Base-by-base conservation (phyloP, 371 early-diverging fungal genomes). In the Dichotomocladium elegans region DNA sequence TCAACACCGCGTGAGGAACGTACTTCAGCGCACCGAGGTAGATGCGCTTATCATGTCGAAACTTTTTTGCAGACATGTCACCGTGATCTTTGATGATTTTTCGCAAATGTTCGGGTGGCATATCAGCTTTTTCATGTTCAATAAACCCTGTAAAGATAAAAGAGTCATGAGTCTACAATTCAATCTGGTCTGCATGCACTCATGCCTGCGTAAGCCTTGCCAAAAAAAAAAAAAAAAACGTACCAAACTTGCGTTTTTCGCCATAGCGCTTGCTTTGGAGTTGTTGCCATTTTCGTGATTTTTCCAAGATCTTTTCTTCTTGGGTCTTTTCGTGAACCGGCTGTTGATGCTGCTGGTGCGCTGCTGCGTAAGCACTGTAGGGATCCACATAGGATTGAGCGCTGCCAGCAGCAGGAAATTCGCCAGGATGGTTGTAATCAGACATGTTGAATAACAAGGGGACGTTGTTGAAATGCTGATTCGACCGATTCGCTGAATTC, bases 21-120 rank as follows among this genome's bases (percentile, higher is more conserved):
- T 96, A 98, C 68, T 98, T 98, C 25, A 99, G 82, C 6, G 99
- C 98, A 49, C 97, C 98, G 29, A 98, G 82, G 60, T 96, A 98
- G 46, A 96, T 90, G 48, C 97, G 92, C 66, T 96, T 96, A 77
- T 97, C 98, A 55, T 95, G 92, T 44, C 94, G 73, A 64, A 89
- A 99, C 72, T 96, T 97, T 67, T 93, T 91, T 48, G 87, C 87
- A n/a, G 94, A 90, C 98, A 98, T 96, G 80, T 99, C 99, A 55
- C 96, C 98, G 65, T 95, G 97, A 68, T 96, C 96, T 64, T 92
- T 95, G 68, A 98, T 92, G 68, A 98, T 93, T 69, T 94, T 92
- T 48, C 93, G 84, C 61, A 96, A 77, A 77, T 98, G 98, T 62
- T 99, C 99, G 29, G 95, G 94, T 28, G 99, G 99, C 96, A 99